phyloP scores from a whole-genome alignment of 2,329 filamentous ascomycete species.

The Ceratocystis smalleyi region DNA sequence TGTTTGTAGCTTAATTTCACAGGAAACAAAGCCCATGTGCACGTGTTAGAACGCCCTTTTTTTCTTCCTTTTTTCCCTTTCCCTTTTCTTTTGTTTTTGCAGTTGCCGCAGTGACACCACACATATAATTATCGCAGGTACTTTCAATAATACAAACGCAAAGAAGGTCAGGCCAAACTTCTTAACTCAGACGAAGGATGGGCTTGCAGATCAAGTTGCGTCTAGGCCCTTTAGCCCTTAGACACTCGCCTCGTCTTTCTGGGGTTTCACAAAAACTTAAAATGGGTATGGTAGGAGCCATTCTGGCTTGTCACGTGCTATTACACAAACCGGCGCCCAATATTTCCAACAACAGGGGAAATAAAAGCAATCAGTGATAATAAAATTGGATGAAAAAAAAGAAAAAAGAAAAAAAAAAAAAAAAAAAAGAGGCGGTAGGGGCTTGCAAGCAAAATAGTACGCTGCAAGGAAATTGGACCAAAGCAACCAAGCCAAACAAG shows the following conservation, averaged over 20 bases:
- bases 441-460: neutral
- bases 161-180: neutral
- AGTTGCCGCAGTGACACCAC: neutral
- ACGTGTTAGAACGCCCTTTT: neutral
- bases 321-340: neutral
- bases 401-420: neutral
- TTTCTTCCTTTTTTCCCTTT: neutral
- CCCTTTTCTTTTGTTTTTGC: neutral
- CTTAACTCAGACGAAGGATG: slow-evolving; percentile 1
- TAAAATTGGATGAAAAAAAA: neutral
- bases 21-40: neutral
- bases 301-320: slow-evolving; percentile 7
- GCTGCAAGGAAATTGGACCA: neutral
- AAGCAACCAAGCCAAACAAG: neutral
- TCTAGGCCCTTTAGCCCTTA: neutral
- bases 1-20: neutral
- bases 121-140: neutral
- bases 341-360: slow-evolving; percentile 1
- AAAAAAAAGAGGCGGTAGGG: neutral
- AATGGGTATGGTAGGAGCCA: neutral
- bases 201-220: neutral
- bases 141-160: neutral
- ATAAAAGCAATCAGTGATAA: neutral
- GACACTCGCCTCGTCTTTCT: neutral
- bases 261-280: slow-evolving; percentile 8